Evolutionary conservation across 305 asterid species (phyloP).

Genomic region (Rubia tinctorum): DNA sequence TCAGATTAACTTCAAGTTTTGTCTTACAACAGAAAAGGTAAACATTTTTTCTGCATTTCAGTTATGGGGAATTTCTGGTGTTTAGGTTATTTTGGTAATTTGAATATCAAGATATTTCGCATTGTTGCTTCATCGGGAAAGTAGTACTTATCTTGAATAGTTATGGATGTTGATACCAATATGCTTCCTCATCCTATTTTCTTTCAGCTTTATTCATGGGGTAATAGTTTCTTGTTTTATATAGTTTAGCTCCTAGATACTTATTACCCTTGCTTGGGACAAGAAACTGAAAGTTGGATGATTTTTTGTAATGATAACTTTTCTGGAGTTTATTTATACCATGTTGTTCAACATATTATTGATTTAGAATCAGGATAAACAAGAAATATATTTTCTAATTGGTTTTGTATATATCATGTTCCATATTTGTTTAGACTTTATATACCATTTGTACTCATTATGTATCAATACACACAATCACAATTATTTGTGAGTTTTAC

Average conservation of each 20-base stretch:
- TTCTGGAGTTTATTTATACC: not conserved
- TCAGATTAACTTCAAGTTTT: not conserved
- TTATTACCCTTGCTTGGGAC: not conserved
- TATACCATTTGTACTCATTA: no score
- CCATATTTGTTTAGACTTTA: no score
- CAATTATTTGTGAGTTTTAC: no score
- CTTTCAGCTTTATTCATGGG: not conserved
- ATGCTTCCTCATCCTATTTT: not conserved
- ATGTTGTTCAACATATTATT: no score
- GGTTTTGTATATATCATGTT: no score
- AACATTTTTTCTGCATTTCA: not conserved
- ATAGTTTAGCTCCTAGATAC: not conserved
- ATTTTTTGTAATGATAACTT: not conserved
- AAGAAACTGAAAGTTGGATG: not conserved
- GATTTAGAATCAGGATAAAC: no score
- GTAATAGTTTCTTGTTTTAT: not conserved
- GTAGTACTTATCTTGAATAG: not conserved
- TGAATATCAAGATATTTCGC: not conserved
- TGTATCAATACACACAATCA: no score
- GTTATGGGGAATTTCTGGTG: not conserved
- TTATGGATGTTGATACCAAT: not conserved
- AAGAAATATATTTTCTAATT: no score
- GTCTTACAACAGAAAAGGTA: not conserved
- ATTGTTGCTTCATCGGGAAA: not conserved
- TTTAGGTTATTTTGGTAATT: not conserved